Evolutionary conservation across 2,329 filamentous ascomycete species (phyloP).

Genomic region (Aspergillus jensenii): DNA sequence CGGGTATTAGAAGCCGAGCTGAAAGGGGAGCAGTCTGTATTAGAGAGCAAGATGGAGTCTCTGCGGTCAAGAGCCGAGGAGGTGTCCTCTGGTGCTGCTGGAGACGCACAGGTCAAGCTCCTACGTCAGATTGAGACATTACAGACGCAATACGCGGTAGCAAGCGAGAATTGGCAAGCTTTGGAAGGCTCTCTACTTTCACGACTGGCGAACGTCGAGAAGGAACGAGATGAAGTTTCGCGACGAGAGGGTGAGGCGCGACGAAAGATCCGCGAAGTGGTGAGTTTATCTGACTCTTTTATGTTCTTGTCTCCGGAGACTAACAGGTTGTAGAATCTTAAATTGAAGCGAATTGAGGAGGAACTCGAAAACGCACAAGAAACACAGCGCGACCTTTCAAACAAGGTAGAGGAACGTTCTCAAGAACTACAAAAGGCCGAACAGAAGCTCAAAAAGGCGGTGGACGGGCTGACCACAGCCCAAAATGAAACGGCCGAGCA

Average conservation of each 20-base stretch:
- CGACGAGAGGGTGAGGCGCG: conserved; percentile 83
- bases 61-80: conserved; percentile 86
- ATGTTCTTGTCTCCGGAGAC: not conserved
- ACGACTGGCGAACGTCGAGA: conserved; percentile 75
- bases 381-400: conserved; percentile 43
- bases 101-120: conserved; percentile 84
- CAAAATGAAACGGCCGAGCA: conserved; percentile 59
- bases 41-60: conserved; percentile 88
- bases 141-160: conserved; percentile 91
- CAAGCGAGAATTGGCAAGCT: conserved; percentile 96
- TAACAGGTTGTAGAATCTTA: conserved; percentile 56
- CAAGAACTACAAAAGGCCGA: conserved; percentile 55
- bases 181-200: conserved; percentile 85
- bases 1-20: conserved; percentile 72
- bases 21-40: conserved; percentile 69
- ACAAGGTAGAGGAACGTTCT: conserved; percentile 63
- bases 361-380: conserved; percentile 69
- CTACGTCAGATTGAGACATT: conserved; percentile 92
- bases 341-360: conserved; percentile 70
- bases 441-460: conserved; percentile 47
- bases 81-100: conserved; percentile 75
- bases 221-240: conserved; percentile 82
- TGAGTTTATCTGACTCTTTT: conserved; percentile 45
- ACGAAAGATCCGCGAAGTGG: conserved; percentile 83
- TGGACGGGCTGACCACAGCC: conserved; percentile 63